These are phyloP conservation scores for Mallotus japonicus DNA, from an alignment of 441 rosid genomes.

Conservation along the genomic window DNA sequence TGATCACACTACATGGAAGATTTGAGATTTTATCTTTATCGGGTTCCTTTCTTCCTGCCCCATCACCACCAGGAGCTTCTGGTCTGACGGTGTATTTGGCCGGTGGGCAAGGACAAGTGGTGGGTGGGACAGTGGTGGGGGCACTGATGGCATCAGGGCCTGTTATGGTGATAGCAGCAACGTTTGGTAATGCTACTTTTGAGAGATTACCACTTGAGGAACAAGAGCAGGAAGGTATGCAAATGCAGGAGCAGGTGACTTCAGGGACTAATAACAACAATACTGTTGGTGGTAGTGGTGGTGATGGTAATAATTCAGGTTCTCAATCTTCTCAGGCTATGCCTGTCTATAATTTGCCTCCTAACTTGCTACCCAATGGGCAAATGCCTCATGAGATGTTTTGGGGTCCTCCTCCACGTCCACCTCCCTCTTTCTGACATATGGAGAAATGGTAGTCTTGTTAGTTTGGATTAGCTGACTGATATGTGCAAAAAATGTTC, in stretches of 20 bases:
- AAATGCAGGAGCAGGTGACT: conserved; percentile 38
- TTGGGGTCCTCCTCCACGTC: conserved; percentile 68
- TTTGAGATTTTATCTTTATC: conserved; percentile 79
- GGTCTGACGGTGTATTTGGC: conserved; percentile 74
- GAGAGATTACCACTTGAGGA: conserved; percentile 84
- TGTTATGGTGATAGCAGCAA: conserved; percentile 80
- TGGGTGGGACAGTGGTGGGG: conserved; percentile 74
- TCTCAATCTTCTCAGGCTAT: conserved; percentile 40
- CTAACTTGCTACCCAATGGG: conserved; percentile 64
- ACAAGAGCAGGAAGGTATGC: conserved; percentile 39
- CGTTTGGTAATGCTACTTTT: conserved; percentile 76
- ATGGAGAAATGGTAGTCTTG: background rate
- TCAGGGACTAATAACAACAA: conserved; percentile 14
- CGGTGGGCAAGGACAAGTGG: conserved; percentile 85
- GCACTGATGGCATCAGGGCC: conserved; percentile 75
- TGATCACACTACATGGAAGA: conserved; percentile 67
- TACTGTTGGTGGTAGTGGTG: conserved; percentile 9
- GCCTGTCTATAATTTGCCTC: conserved; percentile 61
- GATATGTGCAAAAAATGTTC: conserved; percentile 19
- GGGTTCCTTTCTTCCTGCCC: conserved; percentile 72
- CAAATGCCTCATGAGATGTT: conserved; percentile 73
- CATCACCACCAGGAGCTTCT: conserved; percentile 74
- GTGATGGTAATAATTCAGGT: conserved; percentile 24
- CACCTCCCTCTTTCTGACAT: conserved; percentile 48
- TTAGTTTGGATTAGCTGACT: conserved; percentile 19